A percentile compares a stretch with the other conserved stretches of the same genome.
These are phyloP conservation scores for Monilinia polystroma DNA, from an alignment of 2,329 filamentous ascomycete species.

Conservation along the genomic window DNA sequence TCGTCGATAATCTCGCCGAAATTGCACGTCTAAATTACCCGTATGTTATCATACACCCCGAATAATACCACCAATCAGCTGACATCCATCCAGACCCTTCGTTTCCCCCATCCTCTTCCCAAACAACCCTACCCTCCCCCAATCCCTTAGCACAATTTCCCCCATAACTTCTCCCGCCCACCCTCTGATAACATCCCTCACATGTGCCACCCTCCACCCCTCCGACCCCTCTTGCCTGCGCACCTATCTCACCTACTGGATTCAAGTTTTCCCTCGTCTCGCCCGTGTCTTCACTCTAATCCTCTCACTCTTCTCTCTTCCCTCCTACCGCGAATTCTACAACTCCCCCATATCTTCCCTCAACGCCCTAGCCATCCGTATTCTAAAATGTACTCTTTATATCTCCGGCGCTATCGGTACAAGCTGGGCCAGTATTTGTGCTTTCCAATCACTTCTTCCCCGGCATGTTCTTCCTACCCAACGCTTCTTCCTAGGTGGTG, in stretches of 20 bases:
- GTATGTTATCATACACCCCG: conserved; percentile 48
- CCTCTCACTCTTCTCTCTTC: conserved; percentile 65
- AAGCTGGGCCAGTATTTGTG: conserved; percentile 84
- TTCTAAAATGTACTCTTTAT: conserved; percentile 75
- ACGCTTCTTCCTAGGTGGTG: conserved; percentile 86
- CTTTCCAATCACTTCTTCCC: conserved; percentile 80
- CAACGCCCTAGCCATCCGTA: conserved; percentile 63
- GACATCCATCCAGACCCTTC: conserved; percentile 57
- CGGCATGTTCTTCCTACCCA: conserved; percentile 73
- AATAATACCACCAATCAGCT: conserved; percentile 26
- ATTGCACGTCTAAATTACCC: conserved; percentile 86
- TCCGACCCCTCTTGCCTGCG: conserved; percentile 83
- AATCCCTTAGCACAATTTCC: conserved; percentile 64
- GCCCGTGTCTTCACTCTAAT: conserved; percentile 75
- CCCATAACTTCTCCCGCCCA: conserved; percentile 83
- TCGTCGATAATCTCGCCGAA: conserved; percentile 76
- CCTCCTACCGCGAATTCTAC: conserved; percentile 66
- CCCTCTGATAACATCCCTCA: conserved; percentile 79
- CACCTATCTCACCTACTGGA: conserved; percentile 84
- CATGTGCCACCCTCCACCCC: conserved; percentile 87
- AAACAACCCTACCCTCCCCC: conserved; percentile 62
- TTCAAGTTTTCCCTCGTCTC: conserved; percentile 76
- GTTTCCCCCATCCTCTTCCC: conserved; percentile 86
- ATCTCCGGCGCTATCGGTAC: conserved; percentile 81
- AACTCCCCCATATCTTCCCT: conserved; percentile 66